These are phyloP conservation scores for Luffa aegyptiaca DNA, from an alignment of 306 rosid genomes.

Conservation along the genomic window DNA sequence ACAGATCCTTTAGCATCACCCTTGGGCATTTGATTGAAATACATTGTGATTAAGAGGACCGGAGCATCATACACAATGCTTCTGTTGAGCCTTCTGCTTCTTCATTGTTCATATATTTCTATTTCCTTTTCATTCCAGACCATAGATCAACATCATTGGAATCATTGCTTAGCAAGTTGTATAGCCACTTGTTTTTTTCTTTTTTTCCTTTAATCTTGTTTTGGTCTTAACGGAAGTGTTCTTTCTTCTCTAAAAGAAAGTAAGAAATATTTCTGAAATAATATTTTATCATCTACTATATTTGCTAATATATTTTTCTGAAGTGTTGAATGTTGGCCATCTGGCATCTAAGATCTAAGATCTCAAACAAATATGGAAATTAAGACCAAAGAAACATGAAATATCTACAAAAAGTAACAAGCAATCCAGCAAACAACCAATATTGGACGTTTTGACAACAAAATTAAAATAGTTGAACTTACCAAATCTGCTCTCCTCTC, in stretches of 20 bases:
- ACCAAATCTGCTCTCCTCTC: conserved; percentile 94
- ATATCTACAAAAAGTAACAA: not conserved
- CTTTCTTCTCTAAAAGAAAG: not conserved
- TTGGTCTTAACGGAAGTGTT: not conserved
- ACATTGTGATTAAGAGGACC: not conserved
- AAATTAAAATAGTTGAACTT: conserved; percentile 16
- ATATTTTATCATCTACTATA: not conserved
- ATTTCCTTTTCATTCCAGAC: not conserved
- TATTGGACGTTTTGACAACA: not conserved
- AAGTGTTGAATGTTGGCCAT: not conserved
- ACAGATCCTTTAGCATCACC: not conserved
- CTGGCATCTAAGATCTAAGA: not conserved
- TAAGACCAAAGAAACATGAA: not conserved
- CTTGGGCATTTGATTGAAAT: not conserved
- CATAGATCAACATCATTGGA: not conserved
- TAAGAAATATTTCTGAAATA: not conserved
- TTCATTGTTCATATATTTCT: not conserved
- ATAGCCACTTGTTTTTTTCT: not conserved
- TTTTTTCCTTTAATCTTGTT: not conserved
- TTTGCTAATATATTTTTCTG: not conserved
- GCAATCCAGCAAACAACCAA: not conserved
- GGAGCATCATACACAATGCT: not conserved
- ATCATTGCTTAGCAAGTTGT: not conserved
- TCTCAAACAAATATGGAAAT: not conserved
- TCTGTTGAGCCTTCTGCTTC: not conserved